A percentile compares a stretch with the other conserved stretches of the same genome.
phyloP scores from a whole-genome alignment of 768 basidiomycete species.

The Favolaschia claudopus region DNA sequence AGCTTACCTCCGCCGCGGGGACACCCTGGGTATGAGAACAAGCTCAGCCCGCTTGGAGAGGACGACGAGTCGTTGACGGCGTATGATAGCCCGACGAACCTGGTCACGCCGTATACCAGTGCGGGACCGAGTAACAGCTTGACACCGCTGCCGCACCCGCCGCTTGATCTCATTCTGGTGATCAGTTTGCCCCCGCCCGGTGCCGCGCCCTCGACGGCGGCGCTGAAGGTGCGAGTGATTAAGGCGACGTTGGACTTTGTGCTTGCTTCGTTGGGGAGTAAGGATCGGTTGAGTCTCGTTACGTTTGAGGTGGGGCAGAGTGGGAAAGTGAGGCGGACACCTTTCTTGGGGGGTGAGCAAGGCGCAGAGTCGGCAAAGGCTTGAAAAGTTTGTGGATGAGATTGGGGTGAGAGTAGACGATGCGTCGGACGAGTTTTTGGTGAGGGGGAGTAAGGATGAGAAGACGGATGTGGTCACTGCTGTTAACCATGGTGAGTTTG shows the following conservation, averaged over 20 bases:
- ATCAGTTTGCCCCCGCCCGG: slow-evolving; percentile 83
- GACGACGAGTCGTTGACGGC: slow-evolving; percentile 70
- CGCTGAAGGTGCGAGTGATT: slow-evolving; percentile 90
- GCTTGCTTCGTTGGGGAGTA: slow-evolving; percentile 74
- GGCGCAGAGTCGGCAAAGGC: slow-evolving; percentile 69
- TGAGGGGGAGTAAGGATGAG: slow-evolving; percentile 84
- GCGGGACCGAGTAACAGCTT: slow-evolving; percentile 83
- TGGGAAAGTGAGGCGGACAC: slow-evolving; percentile 90
- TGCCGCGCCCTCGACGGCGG: slow-evolving; percentile 78
- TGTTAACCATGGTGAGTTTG: slow-evolving; percentile 84
- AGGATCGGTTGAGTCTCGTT: slow-evolving; percentile 88
- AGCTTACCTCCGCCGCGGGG: slow-evolving; percentile 52
- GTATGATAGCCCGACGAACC: slow-evolving; percentile 63
- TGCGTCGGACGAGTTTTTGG: slow-evolving; percentile 59
- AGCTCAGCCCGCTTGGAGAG: slow-evolving; percentile 73
- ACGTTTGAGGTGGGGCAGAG: slow-evolving; percentile 90
- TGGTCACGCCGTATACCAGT: slow-evolving; percentile 77
- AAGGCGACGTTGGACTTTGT: slow-evolving; percentile 88
- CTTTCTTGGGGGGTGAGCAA: slow-evolving; percentile 83
- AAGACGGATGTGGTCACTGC: slow-evolving; percentile 98
- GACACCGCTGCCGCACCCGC: slow-evolving; percentile 82
- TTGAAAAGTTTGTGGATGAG: slow-evolving; percentile 82
- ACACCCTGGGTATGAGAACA: slow-evolving; percentile 46
- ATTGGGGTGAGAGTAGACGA: slow-evolving; percentile 57
- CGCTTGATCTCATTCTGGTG: slow-evolving; percentile 92